Percentiles rank a stretch among this genome's conserved stretches.
These are phyloP conservation scores for Vitis cinerea DNA, from an alignment of 164 flowering plant species.

Conservation along the genomic window DNA sequence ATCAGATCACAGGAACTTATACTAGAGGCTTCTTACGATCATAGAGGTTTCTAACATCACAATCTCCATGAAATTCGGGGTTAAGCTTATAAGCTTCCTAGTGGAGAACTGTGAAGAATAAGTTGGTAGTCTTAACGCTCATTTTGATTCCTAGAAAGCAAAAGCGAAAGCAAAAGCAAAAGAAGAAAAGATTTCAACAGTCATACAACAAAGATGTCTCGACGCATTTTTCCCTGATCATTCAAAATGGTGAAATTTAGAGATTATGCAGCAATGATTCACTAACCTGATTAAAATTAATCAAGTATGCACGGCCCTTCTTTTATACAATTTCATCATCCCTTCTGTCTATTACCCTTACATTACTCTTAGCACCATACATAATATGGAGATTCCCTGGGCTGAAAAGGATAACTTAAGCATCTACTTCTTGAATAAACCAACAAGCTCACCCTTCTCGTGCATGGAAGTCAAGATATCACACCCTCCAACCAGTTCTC, in stretches of 20 bases:
- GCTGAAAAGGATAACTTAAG: slow-evolving; percentile 19
- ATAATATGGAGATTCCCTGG: background rate
- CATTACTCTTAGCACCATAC: background rate
- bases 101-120: no score
- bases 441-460: slow-evolving; percentile 80
- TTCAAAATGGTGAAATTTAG: background rate
- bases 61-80: no score
- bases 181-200: background rate
- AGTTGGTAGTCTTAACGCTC: no score
- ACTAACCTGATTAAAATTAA: no score
- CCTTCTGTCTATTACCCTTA: background rate
- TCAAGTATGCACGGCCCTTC: no score
- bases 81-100: no score
- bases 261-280: no score
- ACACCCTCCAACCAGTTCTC: slow-evolving; percentile 80
- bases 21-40: no score
- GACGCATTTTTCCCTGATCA: background rate
- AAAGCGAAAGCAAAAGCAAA: no score
- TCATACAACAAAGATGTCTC: background rate
- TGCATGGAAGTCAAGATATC: slow-evolving; percentile 88
- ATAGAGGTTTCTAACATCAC: no score
- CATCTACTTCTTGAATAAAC: slow-evolving; percentile 32
- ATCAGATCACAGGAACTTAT: no score
- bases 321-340: background rate
- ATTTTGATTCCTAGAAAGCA: no score